Evolutionary conservation across 2,329 filamentous ascomycete genomes (phyloP).

Genomic region (Penicillium nordicum): DNA sequence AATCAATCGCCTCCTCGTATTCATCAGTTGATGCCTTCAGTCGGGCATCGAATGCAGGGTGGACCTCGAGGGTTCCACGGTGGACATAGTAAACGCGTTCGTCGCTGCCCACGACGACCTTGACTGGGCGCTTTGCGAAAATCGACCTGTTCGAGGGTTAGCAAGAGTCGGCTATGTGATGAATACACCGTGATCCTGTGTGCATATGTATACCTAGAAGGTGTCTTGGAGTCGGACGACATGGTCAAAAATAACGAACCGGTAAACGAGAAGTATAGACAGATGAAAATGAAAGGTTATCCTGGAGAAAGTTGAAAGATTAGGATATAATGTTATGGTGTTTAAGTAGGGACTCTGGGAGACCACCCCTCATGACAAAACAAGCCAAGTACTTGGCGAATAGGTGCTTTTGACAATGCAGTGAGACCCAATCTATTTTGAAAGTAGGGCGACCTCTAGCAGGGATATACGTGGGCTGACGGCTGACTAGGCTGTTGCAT

Average conservation of each 20-base stretch:
- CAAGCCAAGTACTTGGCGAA: neutral
- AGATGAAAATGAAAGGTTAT: too few relatives aligned
- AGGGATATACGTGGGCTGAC: neutral
- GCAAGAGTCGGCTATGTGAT: neutral
- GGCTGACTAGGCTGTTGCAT: neutral
- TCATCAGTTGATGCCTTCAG: neutral
- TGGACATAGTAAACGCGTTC: neutral
- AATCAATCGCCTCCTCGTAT: neutral
- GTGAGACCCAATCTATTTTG: constrained; percentile 3
- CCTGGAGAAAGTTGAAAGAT: neutral
- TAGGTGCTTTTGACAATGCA: constrained; percentile 5
- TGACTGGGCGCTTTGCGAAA: constrained; percentile 1
- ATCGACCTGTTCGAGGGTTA: neutral
- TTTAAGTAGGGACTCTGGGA: neutral
- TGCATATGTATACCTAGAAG: neutral
- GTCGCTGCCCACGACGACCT: neutral
- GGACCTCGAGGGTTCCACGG: neutral
- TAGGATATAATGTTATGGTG: neutral
- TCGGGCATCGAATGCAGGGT: neutral
- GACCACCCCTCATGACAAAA: neutral
- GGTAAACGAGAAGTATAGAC: neutral
- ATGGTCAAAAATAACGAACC: neutral
- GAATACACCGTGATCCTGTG: neutral
- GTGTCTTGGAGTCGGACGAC: neutral
- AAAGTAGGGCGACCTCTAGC: neutral